Evolutionary conservation across 2,329 filamentous ascomycete genomes (phyloP).

Genomic region (Cordyceps cicadae): DNA sequence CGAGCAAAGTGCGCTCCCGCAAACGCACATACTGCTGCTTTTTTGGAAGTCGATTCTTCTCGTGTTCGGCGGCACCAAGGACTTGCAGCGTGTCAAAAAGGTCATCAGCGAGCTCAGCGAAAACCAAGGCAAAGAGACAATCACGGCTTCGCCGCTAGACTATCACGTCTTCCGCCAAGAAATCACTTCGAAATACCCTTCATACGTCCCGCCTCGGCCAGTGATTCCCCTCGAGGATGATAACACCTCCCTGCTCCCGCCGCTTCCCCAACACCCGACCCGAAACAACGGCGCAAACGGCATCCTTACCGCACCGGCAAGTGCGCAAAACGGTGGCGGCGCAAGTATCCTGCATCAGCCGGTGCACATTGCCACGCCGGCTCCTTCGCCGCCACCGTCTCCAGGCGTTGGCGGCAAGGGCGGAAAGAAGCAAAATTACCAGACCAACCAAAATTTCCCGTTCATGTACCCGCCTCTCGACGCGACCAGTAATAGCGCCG

Average conservation of each 20-base stretch:
- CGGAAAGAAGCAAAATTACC: constrained; percentile 98
- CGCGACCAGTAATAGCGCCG: constrained; percentile 77
- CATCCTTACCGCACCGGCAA: constrained; percentile 49
- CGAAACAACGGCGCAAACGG: constrained; percentile 53
- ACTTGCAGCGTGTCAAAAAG: constrained; percentile 66
- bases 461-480: constrained; percentile 95
- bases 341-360: constrained; percentile 88
- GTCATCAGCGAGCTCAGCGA: constrained; percentile 56
- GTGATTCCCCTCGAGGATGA: constrained; percentile 80
- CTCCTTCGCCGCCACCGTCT: constrained; percentile 89
- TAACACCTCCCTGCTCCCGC: constrained; percentile 83
- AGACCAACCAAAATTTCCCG: constrained; percentile 97
- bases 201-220: constrained; percentile 82
- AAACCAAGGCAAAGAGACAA: constrained; percentile 62
- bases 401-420: constrained; percentile 81
- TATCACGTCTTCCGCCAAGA: constrained; percentile 96
- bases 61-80: constrained; percentile 69
- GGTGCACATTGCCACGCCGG: constrained; percentile 96
- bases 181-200: constrained; percentile 94
- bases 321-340: constrained; percentile 48
- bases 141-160: constrained; percentile 88
- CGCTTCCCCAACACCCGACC: constrained; percentile 65
- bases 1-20: constrained; percentile 51
- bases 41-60: constrained; percentile 90
- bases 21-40: constrained; percentile 68